phyloP scores from a whole-genome alignment of 768 basidiomycete species.

The Suillus paluster region DNA sequence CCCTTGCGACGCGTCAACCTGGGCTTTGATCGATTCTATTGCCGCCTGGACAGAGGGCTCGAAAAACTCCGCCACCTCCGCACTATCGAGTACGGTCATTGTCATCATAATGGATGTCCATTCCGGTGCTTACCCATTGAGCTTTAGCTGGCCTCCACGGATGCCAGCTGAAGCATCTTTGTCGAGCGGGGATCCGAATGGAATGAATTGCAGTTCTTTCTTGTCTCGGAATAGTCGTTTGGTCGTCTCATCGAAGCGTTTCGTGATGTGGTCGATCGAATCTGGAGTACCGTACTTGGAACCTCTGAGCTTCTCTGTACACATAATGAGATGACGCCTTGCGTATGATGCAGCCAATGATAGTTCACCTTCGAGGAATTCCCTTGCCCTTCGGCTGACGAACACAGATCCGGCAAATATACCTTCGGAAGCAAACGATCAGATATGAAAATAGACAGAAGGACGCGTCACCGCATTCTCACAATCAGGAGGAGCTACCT shows the following conservation, averaged over 20 bases:
- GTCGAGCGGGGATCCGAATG: slow-evolving; percentile 79
- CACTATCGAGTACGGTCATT: slow-evolving; percentile 24
- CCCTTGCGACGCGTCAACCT: slow-evolving; percentile 70
- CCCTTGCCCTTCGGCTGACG: slow-evolving; percentile 74
- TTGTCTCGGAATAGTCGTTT: slow-evolving; percentile 77
- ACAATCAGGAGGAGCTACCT: slow-evolving; percentile 86
- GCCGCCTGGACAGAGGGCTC: slow-evolving; percentile 82
- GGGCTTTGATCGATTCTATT: slow-evolving; percentile 65
- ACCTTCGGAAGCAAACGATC: slow-evolving; percentile 42
- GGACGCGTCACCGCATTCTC: slow-evolving; percentile 26
- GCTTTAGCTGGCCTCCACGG: slow-evolving; percentile 69
- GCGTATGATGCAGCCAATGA: slow-evolving; percentile 8
- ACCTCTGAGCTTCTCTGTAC: slow-evolving; percentile 67
- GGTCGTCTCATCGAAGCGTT: slow-evolving; percentile 81
- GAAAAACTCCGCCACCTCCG: slow-evolving; percentile 70
- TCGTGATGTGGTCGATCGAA: slow-evolving; percentile 78
- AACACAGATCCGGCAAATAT: slow-evolving; percentile 86
- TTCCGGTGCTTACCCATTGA: slow-evolving; percentile 58
- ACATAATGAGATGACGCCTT: slow-evolving; percentile 12
- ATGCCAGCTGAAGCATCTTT: slow-evolving; percentile 75
- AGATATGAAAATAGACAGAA: slow-evolving; percentile 3
- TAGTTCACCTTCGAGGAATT: slow-evolving; percentile 65
- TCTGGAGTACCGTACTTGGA: slow-evolving; percentile 77
- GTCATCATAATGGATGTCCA: slow-evolving; percentile 26
- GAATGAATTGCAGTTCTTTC: slow-evolving; percentile 70